These are phyloP conservation scores for Penicillium sp. DNA, from an alignment of 2,329 filamentous ascomycete genomes.

Conservation along the genomic window DNA sequence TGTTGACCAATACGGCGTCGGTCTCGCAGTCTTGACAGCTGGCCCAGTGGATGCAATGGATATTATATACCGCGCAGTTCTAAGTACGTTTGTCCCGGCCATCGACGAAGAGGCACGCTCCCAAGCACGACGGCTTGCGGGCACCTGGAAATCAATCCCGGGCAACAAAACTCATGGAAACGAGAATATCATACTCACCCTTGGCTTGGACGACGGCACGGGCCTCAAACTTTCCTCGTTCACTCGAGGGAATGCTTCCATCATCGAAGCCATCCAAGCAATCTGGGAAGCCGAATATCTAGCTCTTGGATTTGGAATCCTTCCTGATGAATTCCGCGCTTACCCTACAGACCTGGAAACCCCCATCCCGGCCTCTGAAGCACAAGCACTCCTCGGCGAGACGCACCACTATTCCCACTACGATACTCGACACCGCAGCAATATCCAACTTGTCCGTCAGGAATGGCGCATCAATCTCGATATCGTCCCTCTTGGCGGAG, in stretches of 20 bases:
- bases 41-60: constrained; percentile 32
- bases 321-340: constrained; percentile 22
- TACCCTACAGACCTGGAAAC: constrained; percentile 26
- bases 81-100: constrained; percentile 34
- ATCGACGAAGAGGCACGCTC: constrained; percentile 34
- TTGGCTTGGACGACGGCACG: constrained; percentile 20
- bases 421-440: not conserved
- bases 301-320: constrained; percentile 22
- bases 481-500: constrained; percentile 21
- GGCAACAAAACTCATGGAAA: not conserved
- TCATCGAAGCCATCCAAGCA: constrained; percentile 21
- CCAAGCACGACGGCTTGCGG: constrained; percentile 28
- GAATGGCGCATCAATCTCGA: constrained; percentile 31
- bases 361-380: constrained; percentile 4
- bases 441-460: constrained; percentile 21
- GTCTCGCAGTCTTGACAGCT: constrained; percentile 37
- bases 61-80: constrained; percentile 35
- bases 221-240: constrained; percentile 25
- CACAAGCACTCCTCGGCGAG: not conserved
- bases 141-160: constrained; percentile 12
- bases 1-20: constrained; percentile 44
- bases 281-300: constrained; percentile 17
- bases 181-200: constrained; percentile 10
- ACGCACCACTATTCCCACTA: not conserved
- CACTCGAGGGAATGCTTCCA: constrained; percentile 23